A percentile compares a stretch with the other conserved stretches of the same genome.
Conservation (phyloP, 345 rosid genomes). For the Gossypium ekmanianum region DNA sequence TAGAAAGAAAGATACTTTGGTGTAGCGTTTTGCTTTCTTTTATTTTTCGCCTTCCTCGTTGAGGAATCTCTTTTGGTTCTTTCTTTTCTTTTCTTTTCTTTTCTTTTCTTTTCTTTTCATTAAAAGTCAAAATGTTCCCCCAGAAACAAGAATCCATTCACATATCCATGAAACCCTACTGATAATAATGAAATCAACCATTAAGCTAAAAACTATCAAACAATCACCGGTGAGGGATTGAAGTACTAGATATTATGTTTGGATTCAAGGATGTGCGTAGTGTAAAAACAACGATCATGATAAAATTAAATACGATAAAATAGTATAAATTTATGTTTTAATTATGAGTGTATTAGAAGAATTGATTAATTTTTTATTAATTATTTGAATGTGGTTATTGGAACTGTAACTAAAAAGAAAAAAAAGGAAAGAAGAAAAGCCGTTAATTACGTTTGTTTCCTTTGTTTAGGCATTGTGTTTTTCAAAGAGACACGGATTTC, state of each 20-base stretch:
- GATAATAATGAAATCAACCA: neutral
- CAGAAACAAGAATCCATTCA: slow-evolving; percentile 40
- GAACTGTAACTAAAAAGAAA: too few species aligned
- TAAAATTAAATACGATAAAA: too few species aligned
- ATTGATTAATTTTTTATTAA: too few species aligned
- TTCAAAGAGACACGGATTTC: too few species aligned
- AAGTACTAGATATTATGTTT: too few species aligned
- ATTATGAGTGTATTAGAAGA: too few species aligned
- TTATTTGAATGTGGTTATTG: too few species aligned
- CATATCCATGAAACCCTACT: slow-evolving; percentile 2
- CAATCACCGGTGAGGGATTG: too few species aligned
- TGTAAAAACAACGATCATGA: rapidly evolving
- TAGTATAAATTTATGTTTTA: too few species aligned
- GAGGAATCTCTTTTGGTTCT: slow-evolving; percentile 9
- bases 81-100: neutral
- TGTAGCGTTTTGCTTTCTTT: slow-evolving; percentile 6
- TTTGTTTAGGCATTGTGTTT: too few species aligned
- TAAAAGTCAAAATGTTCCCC: slow-evolving; percentile 55
- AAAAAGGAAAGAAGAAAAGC: too few species aligned
- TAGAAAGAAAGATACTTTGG: neutral
- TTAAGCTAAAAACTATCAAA: slow-evolving; percentile 2
- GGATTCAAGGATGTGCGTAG: rapidly evolving
- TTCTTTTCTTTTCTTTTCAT: neutral
- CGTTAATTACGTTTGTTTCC: too few species aligned
- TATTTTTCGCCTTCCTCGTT: slow-evolving; percentile 23